Conservation (phyloP, 768 basidiomycete genomes). For the Agaricus bisporus region DNA sequence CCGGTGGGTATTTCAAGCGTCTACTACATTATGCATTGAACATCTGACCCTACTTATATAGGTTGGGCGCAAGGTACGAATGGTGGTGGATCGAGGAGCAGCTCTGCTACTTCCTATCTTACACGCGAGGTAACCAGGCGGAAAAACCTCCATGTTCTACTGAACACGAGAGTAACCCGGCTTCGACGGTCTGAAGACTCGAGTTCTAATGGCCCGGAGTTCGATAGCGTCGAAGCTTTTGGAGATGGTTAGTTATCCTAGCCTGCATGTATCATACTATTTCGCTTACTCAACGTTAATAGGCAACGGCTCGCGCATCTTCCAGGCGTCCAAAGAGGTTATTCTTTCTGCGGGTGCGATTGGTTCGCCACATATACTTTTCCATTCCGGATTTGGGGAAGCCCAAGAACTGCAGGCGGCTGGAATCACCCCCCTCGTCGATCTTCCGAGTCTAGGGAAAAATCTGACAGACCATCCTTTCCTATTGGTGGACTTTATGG, state of each 20-base stretch:
- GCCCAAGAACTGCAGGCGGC: conserved; percentile 5
- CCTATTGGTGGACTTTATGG: conserved; percentile 9
- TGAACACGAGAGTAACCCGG: conserved; percentile 23
- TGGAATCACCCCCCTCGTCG: conserved; percentile 19
- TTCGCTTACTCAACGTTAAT: neutral
- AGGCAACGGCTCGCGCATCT: neutral
- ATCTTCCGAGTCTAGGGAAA: conserved; percentile 23
- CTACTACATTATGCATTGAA: neutral
- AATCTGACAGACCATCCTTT: conserved; percentile 23
- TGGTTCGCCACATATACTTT: conserved; percentile 12
- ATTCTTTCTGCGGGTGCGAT: conserved; percentile 13
- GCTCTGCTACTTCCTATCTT: conserved; percentile 26
- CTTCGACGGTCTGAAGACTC: conserved; percentile 5
- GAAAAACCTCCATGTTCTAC: conserved; percentile 25
- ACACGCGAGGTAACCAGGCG: conserved; percentile 16
- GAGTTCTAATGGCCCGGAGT: neutral
- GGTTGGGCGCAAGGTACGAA: conserved; percentile 20
- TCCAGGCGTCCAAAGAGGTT: conserved; percentile 7
- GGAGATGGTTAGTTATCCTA: neutral
- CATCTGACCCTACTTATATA: neutral
- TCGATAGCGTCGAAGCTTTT: neutral
- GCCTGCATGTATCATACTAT: neutral
- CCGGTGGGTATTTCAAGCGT: conserved; percentile 16
- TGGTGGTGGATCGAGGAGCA: conserved; percentile 22
- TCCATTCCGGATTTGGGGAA: conserved; percentile 16